These are phyloP conservation scores for Akanthomyces muscarius DNA, from an alignment of 2,329 filamentous ascomycete species.

Conservation along the genomic window DNA sequence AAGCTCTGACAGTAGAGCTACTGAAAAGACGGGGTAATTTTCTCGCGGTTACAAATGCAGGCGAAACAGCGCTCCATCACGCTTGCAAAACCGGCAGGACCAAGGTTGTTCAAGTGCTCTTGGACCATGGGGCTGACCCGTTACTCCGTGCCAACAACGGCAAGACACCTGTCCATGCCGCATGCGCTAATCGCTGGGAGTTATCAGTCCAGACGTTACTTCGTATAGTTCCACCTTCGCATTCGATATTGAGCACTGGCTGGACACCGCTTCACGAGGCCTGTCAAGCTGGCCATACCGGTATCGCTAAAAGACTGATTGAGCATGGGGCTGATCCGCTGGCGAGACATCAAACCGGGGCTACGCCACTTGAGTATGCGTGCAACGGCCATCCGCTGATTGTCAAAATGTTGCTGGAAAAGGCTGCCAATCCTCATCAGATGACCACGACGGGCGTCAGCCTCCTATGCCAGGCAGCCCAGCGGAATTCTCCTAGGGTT, in stretches of 20 bases:
- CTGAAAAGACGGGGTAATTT: not conserved
- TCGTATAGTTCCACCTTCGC: not conserved
- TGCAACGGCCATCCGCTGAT: not conserved
- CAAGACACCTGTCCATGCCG: not conserved
- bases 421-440: conserved; percentile 1
- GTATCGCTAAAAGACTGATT: not conserved
- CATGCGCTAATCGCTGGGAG: not conserved
- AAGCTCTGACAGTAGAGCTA: not conserved
- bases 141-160: not conserved
- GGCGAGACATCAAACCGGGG: not conserved
- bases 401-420: conserved; percentile 7
- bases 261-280: conserved; percentile 5
- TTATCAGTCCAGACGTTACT: not conserved
- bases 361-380: conserved; percentile 7
- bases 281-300: not conserved
- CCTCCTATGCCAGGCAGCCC: not conserved
- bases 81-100: not conserved
- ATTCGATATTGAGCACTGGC: not conserved
- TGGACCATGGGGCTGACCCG: not conserved
- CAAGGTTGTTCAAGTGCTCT: not conserved
- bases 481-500: not conserved
- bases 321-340: conserved; percentile 10
- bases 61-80: not conserved
- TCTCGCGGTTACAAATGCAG: not conserved
- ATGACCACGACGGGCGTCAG: not conserved